Conservation (phyloP, 2,329 filamentous ascomycete species). For the Daldinia eschscholtzii region DNA sequence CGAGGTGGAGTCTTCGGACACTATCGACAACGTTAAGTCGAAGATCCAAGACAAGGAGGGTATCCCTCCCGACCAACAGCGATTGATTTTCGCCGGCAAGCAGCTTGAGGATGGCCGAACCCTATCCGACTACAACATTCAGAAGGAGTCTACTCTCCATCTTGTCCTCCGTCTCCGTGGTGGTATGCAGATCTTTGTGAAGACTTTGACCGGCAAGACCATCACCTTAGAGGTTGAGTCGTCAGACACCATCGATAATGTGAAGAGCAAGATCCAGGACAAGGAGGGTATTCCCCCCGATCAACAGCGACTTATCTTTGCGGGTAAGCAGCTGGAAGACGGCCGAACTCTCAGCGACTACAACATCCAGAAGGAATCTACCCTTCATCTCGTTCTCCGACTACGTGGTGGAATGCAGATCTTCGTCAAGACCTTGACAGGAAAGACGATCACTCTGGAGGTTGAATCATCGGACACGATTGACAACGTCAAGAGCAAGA, state of each 20-base stretch:
- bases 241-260: slow-evolving; percentile 92
- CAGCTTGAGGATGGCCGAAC: slow-evolving; percentile 96
- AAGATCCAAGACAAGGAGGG: slow-evolving; percentile 99
- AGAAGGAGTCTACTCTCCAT: slow-evolving; percentile 90
- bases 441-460: slow-evolving; percentile 77
- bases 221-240: slow-evolving; percentile 93
- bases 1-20: slow-evolving; percentile 89
- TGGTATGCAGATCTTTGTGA: slow-evolving; percentile 91
- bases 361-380: slow-evolving; percentile 96
- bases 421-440: slow-evolving; percentile 78
- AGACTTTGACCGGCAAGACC: slow-evolving; percentile 91
- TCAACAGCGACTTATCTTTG: slow-evolving; percentile 93
- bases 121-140: slow-evolving; percentile 93
- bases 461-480: slow-evolving; percentile 77
- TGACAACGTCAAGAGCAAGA: slow-evolving; percentile 78
- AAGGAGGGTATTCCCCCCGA: slow-evolving; percentile 95
- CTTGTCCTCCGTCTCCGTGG: slow-evolving; percentile 88
- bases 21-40: slow-evolving; percentile 95
- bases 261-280: slow-evolving; percentile 93
- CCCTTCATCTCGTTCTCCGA: slow-evolving; percentile 83
- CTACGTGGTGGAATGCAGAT: slow-evolving; percentile 86
- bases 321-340: slow-evolving; percentile 93
- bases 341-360: slow-evolving; percentile 92
- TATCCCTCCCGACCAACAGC: slow-evolving; percentile 95
- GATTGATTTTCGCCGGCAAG: slow-evolving; percentile 95